Conservation (phyloP, 1,284 basidiomycete species). For the Marasmius fiardii region DNA sequence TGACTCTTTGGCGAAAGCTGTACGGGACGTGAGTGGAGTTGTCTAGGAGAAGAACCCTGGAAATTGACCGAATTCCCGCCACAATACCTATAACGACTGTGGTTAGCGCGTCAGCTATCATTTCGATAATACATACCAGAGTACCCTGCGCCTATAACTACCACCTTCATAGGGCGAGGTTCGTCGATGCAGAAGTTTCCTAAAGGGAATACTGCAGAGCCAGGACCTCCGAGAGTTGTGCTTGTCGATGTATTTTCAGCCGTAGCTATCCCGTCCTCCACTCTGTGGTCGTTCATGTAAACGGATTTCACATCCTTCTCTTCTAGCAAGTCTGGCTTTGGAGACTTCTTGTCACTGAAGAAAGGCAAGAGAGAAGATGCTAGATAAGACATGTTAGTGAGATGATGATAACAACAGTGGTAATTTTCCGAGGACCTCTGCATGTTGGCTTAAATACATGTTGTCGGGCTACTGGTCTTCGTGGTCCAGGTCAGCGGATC, state of each 20-base stretch:
- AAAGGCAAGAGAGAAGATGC: not conserved
- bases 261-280: not conserved
- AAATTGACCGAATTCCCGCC: conserved; percentile 45
- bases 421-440: not conserved
- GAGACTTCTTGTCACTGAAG: not conserved
- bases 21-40: not conserved
- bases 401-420: not conserved
- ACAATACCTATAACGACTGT: conserved; percentile 39
- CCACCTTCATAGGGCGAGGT: conserved; percentile 45
- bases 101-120: not conserved
- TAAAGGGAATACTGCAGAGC: conserved; percentile 18
- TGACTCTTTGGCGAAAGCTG: conserved; percentile 52
- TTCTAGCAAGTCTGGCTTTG: not conserved
- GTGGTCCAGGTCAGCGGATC: too few species aligned
- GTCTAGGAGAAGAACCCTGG: not conserved
- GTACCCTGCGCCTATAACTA: conserved; percentile 52
- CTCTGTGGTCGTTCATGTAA: not conserved
- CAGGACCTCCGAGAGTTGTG: not conserved
- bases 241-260: not conserved
- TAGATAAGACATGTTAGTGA: not conserved
- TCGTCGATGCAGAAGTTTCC: conserved; percentile 44
- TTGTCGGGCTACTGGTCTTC: too few species aligned
- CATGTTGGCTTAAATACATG: too few species aligned
- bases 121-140: conserved; percentile 28
- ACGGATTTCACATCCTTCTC: not conserved